Evolutionary conservation across 495 filamentous ascomycete genomes (phyloP).

Genomic region (Penicillium psychrofluorescens): DNA sequence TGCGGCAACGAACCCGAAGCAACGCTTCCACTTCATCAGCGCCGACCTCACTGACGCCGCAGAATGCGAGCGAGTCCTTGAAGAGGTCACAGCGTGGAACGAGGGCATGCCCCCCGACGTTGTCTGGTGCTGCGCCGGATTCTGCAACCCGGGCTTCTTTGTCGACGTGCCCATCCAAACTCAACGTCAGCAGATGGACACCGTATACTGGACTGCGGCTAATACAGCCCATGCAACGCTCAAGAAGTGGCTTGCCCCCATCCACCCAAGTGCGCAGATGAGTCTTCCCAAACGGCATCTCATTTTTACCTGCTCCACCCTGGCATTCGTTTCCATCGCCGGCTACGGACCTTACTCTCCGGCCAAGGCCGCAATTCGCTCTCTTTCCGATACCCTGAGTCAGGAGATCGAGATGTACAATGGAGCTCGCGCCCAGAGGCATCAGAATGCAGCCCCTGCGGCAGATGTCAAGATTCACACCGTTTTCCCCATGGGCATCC

Average conservation of each 20-base stretch:
- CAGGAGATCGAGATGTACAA: constrained; percentile 83
- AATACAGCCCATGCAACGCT: constrained; percentile 70
- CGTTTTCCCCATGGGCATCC: constrained; percentile 80
- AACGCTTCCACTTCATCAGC: constrained; percentile 76
- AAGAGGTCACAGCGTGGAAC: constrained; percentile 80
- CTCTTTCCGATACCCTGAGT: constrained; percentile 70
- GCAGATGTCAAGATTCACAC: constrained; percentile 70
- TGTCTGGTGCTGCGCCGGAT: constrained; percentile 88
- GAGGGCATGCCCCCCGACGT: constrained; percentile 65
- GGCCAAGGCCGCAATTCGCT: constrained; percentile 76
- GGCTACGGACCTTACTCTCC: constrained; percentile 88
- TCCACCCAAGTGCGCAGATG: constrained; percentile 21
- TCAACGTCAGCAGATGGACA: constrained; percentile 75
- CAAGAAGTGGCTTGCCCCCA: constrained; percentile 40
- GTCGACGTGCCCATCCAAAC: constrained; percentile 57
- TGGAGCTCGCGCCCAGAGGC: constrained; percentile 47
- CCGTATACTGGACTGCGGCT: constrained; percentile 84
- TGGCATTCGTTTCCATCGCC: constrained; percentile 66
- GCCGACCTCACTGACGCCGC: constrained; percentile 68
- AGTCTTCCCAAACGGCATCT: constrained; percentile 57
- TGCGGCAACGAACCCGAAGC: constrained; percentile 46
- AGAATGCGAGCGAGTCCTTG: constrained; percentile 61
- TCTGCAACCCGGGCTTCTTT: constrained; percentile 70
- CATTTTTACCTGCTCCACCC: constrained; percentile 75
- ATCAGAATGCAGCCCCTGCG: constrained; percentile 29